A percentile compares a stretch with the other conserved stretches of the same genome.
Conservation (phyloP, 495 filamentous ascomycete genomes). For the Neurospora cerealis region DNA sequence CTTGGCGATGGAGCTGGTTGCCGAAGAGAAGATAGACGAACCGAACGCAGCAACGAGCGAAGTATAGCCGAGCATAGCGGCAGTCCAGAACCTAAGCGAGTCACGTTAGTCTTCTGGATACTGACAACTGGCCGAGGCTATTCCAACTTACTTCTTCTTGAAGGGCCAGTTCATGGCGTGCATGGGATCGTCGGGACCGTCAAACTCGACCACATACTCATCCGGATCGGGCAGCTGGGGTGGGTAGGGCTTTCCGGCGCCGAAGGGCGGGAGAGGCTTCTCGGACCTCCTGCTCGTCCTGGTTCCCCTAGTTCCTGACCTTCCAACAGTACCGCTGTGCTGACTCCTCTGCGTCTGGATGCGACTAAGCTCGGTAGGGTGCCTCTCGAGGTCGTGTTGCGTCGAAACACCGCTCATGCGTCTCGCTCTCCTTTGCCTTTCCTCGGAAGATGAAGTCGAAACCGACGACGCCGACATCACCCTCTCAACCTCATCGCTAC, state of each 20-base stretch:
- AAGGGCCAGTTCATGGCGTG: conserved; percentile 80
- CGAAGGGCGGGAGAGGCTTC: conserved; percentile 51
- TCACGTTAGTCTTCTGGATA: conserved; percentile 12
- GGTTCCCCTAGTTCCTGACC: conserved; percentile 20
- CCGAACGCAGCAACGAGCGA: conserved; percentile 69
- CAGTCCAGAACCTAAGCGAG: conserved; percentile 44
- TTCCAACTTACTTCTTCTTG: conserved; percentile 55
- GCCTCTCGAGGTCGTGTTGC: conserved; percentile 55
- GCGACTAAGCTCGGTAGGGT: conserved; percentile 64
- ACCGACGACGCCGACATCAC: conserved; percentile 37
- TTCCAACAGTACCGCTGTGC: conserved; percentile 66
- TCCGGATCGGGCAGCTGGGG: conserved; percentile 61
- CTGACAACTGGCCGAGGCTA: background rate
- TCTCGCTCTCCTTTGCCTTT: conserved; percentile 7
- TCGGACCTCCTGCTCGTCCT: conserved; percentile 38
- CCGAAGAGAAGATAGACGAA: conserved; percentile 58
- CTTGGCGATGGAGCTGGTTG: conserved; percentile 40
- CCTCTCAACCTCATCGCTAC: conserved; percentile 39
- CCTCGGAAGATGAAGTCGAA: conserved; percentile 34
- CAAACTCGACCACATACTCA: conserved; percentile 83
- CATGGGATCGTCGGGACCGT: conserved; percentile 65
- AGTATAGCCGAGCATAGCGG: conserved; percentile 67
- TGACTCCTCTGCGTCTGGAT: conserved; percentile 68
- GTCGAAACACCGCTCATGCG: conserved; percentile 54
- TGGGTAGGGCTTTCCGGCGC: conserved; percentile 71